phyloP scores from a whole-genome alignment of 306 rosid species.

The Vicia faba region DNA sequence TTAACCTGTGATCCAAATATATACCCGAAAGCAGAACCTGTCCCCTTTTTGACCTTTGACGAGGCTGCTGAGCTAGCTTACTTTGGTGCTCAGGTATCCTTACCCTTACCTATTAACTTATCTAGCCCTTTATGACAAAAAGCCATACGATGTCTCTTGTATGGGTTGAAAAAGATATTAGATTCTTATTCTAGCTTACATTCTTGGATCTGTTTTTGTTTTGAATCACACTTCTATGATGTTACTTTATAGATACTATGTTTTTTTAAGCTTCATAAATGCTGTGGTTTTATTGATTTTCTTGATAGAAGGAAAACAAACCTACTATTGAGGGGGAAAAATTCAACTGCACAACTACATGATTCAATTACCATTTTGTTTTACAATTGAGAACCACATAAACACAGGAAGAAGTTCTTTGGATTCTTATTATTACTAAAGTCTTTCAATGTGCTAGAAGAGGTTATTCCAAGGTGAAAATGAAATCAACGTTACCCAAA shows the following conservation, averaged over 20 bases:
- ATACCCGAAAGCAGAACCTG: conserved; percentile 71
- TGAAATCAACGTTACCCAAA: background rate
- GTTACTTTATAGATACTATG: conserved; percentile 13
- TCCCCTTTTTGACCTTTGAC: conserved; percentile 88
- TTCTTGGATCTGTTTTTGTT: conserved; percentile 22
- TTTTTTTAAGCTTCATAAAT: background rate
- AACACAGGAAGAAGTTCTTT: background rate
- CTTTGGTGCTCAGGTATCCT: conserved; percentile 95
- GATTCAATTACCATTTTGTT: background rate
- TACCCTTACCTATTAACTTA: conserved; percentile 20
- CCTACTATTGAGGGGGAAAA: background rate
- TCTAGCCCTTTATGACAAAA: conserved; percentile 30
- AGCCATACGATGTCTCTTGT: background rate
- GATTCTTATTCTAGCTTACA: background rate
- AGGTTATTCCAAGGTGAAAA: too few relatives aligned
- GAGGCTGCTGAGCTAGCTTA: conserved; percentile 99
- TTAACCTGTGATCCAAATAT: conserved; percentile 93
- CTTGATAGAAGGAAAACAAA: conserved; percentile 15
- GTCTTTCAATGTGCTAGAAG: too few relatives aligned
- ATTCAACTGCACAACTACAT: background rate
- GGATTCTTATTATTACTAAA: background rate
- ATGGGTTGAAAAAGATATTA: background rate
- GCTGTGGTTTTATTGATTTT: background rate
- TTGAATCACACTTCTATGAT: conserved; percentile 20
- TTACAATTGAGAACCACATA: conserved; percentile 1